Evolutionary conservation across 2,329 filamentous ascomycete genomes (phyloP).

Genomic region (Diplodia mutila): DNA sequence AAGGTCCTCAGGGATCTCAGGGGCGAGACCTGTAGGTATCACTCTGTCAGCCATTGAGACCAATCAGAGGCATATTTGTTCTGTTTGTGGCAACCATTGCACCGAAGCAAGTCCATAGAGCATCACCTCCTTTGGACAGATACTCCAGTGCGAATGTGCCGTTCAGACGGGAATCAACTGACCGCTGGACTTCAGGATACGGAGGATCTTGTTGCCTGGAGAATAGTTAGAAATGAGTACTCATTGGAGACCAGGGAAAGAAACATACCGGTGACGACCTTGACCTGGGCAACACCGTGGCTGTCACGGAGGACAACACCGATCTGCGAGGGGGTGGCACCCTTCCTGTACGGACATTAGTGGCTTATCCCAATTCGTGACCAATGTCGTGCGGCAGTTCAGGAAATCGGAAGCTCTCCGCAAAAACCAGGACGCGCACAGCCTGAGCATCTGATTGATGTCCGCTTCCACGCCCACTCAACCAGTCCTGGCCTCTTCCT

Average conservation of each 20-base stretch:
- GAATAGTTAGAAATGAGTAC: not conserved
- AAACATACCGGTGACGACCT: constrained; percentile 89
- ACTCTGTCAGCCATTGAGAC: constrained; percentile 49
- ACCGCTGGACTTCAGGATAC: constrained; percentile 98
- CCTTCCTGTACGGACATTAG: constrained; percentile 70
- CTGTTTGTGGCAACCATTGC: constrained; percentile 36
- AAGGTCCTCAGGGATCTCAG: constrained; percentile 98
- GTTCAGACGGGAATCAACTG: constrained; percentile 61
- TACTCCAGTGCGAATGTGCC: constrained; percentile 42
- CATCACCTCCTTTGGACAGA: constrained; percentile 34
- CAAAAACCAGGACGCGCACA: not conserved
- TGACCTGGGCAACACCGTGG: constrained; percentile 97
- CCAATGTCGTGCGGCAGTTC: not conserved
- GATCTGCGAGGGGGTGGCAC: constrained; percentile 89
- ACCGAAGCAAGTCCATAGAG: constrained; percentile 31
- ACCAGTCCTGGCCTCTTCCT: not conserved
- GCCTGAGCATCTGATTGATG: not conserved
- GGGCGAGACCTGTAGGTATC: constrained; percentile 78
- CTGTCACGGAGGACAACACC: constrained; percentile 98
- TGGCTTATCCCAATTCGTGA: not conserved
- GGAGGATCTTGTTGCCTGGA: constrained; percentile 95
- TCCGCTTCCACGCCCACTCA: not conserved
- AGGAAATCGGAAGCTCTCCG: not conserved
- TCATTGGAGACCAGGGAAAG: not conserved
- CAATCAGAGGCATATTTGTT: constrained; percentile 49